These are phyloP conservation scores for Aspergillus biplanus DNA, from an alignment of 495 filamentous ascomycete species.

Conservation along the genomic window DNA sequence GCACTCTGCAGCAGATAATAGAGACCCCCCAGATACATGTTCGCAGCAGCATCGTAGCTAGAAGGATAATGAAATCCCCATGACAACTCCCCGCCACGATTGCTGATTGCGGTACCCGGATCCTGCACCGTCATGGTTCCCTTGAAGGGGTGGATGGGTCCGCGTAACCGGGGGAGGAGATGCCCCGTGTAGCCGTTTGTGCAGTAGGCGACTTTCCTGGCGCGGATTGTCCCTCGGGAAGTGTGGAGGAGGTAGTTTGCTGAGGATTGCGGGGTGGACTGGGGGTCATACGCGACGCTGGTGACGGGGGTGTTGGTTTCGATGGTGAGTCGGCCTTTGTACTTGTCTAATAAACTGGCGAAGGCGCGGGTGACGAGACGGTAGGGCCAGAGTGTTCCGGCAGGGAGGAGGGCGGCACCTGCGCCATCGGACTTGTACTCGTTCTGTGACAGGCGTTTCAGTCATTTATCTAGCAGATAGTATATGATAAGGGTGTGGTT, in stretches of 20 bases:
- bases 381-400: conserved; percentile 75
- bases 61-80: conserved; percentile 40
- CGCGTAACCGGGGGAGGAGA: conserved; percentile 68
- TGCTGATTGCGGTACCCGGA: conserved; percentile 43
- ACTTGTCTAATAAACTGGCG: conserved; percentile 53
- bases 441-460: not conserved
- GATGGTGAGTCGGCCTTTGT: conserved; percentile 62
- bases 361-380: conserved; percentile 73
- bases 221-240: conserved; percentile 60
- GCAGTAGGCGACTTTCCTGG: conserved; percentile 66
- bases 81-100: conserved; percentile 31
- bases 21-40: conserved; percentile 61
- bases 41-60: conserved; percentile 21
- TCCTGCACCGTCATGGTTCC: conserved; percentile 73
- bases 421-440: conserved; percentile 48
- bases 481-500: not conserved
- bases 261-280: not conserved
- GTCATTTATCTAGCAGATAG: too few relatives aligned
- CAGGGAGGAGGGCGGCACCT: conserved; percentile 48
- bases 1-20: conserved; percentile 78
- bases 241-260: conserved; percentile 54
- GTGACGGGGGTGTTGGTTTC: conserved; percentile 77
- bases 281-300: conserved; percentile 21
- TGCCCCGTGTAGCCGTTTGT: conserved; percentile 81
- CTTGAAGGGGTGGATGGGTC: conserved; percentile 76